Percentiles rank a stretch among this genome's conserved stretches.
These are phyloP conservation scores for Mediolabrus comicus DNA, from an alignment of 108 stramenopile species.

Conservation along the genomic window DNA sequence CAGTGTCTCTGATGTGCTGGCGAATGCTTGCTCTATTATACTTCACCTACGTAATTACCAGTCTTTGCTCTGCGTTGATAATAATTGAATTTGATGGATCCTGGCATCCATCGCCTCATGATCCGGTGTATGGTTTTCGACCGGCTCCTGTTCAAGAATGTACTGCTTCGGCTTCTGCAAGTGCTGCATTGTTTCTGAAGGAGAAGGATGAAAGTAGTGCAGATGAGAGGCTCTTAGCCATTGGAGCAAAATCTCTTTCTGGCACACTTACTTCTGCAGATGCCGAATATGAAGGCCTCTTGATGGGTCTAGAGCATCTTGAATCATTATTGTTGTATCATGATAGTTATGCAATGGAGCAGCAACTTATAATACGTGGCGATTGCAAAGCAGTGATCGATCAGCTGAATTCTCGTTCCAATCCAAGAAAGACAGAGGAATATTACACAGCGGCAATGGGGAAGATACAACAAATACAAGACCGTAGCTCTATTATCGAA, in stretches of 20 bases:
- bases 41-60: background rate
- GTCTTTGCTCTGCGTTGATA: background rate
- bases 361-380: slow-evolving; percentile 49
- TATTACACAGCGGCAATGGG: slow-evolving; percentile 28
- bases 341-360: background rate
- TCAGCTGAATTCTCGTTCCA: slow-evolving; percentile 53
- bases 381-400: slow-evolving; percentile 81
- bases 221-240: slow-evolving; percentile 24
- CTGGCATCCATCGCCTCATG: background rate
- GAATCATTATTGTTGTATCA: background rate
- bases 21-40: background rate
- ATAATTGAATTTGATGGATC: background rate
- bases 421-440: slow-evolving; percentile 56
- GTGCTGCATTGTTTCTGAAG: background rate
- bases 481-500: slow-evolving; percentile 2
- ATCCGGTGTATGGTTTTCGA: background rate
- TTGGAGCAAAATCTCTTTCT: slow-evolving; percentile 45
- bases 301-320: slow-evolving; percentile 61
- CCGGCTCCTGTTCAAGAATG: background rate
- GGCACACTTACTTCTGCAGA: slow-evolving; percentile 58
- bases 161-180: background rate
- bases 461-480: slow-evolving; percentile 20
- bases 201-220: background rate
- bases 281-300: slow-evolving; percentile 66
- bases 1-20: no score